These are phyloP conservation scores for Fusarium paranaense DNA, from an alignment of 2,329 filamentous ascomycete genomes.

Conservation along the genomic window DNA sequence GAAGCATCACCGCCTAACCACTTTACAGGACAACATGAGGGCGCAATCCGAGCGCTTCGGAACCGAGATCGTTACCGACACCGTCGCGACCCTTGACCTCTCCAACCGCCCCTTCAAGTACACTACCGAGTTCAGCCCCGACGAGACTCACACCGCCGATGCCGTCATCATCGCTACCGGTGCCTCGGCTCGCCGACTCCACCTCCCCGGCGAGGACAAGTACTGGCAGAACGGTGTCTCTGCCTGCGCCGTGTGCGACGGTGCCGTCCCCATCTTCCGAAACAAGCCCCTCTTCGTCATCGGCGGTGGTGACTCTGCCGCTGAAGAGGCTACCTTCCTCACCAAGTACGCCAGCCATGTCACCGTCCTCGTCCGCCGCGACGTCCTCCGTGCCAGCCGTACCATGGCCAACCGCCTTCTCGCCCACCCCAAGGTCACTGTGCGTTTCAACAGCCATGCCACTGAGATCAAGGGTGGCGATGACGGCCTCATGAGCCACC, in stretches of 20 bases:
- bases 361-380: conserved; percentile 89
- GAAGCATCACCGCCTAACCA: conserved; percentile 7
- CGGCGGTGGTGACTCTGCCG: conserved; percentile 94
- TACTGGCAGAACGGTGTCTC: conserved; percentile 99
- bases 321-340: conserved; percentile 96
- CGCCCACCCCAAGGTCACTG: conserved; percentile 88
- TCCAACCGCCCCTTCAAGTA: conserved; percentile 88
- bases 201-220: conserved; percentile 88
- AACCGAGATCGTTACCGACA: conserved; percentile 93
- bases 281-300: conserved; percentile 97
- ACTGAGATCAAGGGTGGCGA: conserved; percentile 87
- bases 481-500: conserved; percentile 87
- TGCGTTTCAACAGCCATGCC: conserved; percentile 85
- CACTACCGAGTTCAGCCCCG: conserved; percentile 90
- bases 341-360: conserved; percentile 98
- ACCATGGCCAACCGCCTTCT: conserved; percentile 91
- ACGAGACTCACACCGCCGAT: conserved; percentile 88
- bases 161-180: conserved; percentile 94
- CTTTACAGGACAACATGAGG: conserved; percentile 82
- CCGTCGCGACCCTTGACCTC: conserved; percentile 88
- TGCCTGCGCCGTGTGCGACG: conserved; percentile 97
- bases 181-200: conserved; percentile 86
- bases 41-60: conserved; percentile 92
- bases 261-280: conserved; percentile 95
- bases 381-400: conserved; percentile 87